These are phyloP conservation scores for Glaciozyma antarctica DNA, from an alignment of 768 basidiomycete species.

Conservation along the genomic window DNA sequence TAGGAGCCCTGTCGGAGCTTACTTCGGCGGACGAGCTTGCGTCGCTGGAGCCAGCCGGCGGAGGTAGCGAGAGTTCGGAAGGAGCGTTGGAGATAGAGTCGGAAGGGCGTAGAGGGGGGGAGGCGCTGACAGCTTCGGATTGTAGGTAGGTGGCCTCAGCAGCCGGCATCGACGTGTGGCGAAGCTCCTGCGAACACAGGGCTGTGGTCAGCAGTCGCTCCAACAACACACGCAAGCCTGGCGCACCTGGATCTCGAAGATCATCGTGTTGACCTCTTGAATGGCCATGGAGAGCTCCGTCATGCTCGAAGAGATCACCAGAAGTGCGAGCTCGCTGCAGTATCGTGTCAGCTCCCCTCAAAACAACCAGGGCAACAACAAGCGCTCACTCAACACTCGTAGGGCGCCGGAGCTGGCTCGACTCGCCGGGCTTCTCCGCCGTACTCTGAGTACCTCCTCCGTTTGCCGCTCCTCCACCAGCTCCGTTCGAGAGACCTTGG, in stretches of 20 bases:
- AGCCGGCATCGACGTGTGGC: slow-evolving; percentile 21
- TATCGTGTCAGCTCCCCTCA: not conserved
- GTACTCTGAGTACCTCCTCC: not conserved
- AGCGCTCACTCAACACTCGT: not conserved
- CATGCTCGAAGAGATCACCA: slow-evolving; percentile 25
- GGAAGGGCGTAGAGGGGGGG: not conserved
- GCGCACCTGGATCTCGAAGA: slow-evolving; percentile 33
- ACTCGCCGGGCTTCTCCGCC: not conserved
- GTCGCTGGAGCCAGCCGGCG: not conserved
- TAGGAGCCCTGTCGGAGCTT: not conserved
- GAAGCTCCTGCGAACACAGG: slow-evolving; percentile 24
- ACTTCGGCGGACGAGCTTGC: not conserved
- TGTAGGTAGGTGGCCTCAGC: not conserved
- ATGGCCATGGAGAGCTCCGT: slow-evolving; percentile 29
- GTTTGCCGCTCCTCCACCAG: not conserved
- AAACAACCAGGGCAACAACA: not conserved
- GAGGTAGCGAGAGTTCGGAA: not conserved
- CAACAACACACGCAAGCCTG: not conserved
- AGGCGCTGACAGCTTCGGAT: not conserved
- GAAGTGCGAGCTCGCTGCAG: slow-evolving; percentile 19
- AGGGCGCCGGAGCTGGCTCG: not conserved
- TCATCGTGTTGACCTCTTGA: slow-evolving; percentile 25
- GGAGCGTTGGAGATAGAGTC: not conserved
- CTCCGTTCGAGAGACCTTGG: not conserved
- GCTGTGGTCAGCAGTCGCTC: not conserved